phyloP scores from a whole-genome alignment of 2,329 filamentous ascomycete species.

The Paraphaeosphaeria sporulosa region DNA sequence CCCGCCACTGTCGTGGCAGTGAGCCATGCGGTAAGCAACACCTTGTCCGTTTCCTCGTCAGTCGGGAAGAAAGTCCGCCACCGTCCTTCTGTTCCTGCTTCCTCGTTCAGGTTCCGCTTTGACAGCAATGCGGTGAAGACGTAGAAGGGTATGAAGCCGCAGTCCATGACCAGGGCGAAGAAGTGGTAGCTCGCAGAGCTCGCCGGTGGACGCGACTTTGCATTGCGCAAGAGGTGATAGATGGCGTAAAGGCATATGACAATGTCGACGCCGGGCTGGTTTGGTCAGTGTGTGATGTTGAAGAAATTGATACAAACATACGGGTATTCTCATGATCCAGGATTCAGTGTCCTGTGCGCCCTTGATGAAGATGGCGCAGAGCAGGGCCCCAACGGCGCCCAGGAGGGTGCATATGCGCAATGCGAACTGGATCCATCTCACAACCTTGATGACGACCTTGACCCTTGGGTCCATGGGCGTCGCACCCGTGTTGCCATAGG shows the following conservation, averaged over 20 bases:
- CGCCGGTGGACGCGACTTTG: constrained; percentile 74
- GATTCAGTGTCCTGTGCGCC: constrained; percentile 69
- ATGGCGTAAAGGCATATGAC: constrained; percentile 78
- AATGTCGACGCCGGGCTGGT: constrained; percentile 76
- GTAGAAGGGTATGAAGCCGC: constrained; percentile 69
- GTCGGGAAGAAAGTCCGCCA: constrained; percentile 76
- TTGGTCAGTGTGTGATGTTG: constrained; percentile 22
- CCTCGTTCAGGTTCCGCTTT: constrained; percentile 60
- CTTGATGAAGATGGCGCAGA: constrained; percentile 79
- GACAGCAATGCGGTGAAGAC: constrained; percentile 65
- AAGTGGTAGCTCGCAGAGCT: constrained; percentile 90
- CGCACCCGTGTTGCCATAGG: constrained; percentile 67
- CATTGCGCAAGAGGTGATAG: constrained; percentile 77
- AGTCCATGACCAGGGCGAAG: constrained; percentile 79
- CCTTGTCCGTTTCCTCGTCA: constrained; percentile 61
- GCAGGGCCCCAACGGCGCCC: constrained; percentile 74
- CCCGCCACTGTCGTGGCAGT: constrained; percentile 68
- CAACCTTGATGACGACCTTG: constrained; percentile 74
- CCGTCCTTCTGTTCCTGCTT: constrained; percentile 52
- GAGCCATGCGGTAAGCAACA: constrained; percentile 74
- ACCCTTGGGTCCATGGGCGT: constrained; percentile 73
- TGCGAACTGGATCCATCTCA: constrained; percentile 72
- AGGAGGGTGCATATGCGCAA: constrained; percentile 73
- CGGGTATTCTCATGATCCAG: constrained; percentile 80
- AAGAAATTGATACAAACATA: constrained; percentile 55